A percentile compares a stretch with the other conserved stretches of the same genome.
These are phyloP conservation scores for Talaromyces sp. DNA, from an alignment of 2,329 filamentous ascomycete species.

Conservation along the genomic window DNA sequence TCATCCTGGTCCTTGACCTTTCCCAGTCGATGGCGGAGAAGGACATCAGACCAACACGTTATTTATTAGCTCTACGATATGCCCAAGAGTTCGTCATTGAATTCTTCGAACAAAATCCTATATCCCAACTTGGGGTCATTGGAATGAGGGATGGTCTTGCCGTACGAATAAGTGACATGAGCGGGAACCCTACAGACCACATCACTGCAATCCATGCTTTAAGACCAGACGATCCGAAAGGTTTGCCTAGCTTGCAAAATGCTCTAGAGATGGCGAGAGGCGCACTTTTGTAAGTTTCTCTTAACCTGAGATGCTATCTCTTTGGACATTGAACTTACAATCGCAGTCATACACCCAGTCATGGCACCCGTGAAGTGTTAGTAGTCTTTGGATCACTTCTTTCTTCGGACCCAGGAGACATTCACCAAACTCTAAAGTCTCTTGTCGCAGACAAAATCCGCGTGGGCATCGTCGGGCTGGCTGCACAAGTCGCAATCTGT, in stretches of 20 bases:
- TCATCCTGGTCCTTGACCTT: conserved; percentile 87
- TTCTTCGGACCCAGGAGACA: conserved; percentile 89
- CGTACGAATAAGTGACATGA: conserved; percentile 79
- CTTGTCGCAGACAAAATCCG: conserved; percentile 81
- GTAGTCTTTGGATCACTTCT: conserved; percentile 88
- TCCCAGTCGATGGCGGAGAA: conserved; percentile 94
- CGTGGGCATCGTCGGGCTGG: conserved; percentile 83
- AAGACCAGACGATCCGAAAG: conserved; percentile 65
- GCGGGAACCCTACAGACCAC: conserved; percentile 87
- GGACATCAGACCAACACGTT: conserved; percentile 84
- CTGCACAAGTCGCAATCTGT: conserved; percentile 89
- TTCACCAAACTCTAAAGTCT: conserved; percentile 79
- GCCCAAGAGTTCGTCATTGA: conserved; percentile 85
- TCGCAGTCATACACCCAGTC: conserved; percentile 76
- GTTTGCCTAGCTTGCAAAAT: conserved; percentile 83
- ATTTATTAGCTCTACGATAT: conserved; percentile 76
- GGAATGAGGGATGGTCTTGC: conserved; percentile 93
- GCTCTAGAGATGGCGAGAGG: conserved; percentile 93
- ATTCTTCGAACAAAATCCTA: conserved; percentile 98
- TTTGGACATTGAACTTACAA: background rate
- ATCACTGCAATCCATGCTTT: conserved; percentile 70
- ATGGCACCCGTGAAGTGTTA: conserved; percentile 89
- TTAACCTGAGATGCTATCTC: background rate
- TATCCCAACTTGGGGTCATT: conserved; percentile 88
- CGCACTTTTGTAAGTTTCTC: conserved; percentile 66